Conservation (phyloP, 768 basidiomycete species). For the Dacryopinax spathularia region DNA sequence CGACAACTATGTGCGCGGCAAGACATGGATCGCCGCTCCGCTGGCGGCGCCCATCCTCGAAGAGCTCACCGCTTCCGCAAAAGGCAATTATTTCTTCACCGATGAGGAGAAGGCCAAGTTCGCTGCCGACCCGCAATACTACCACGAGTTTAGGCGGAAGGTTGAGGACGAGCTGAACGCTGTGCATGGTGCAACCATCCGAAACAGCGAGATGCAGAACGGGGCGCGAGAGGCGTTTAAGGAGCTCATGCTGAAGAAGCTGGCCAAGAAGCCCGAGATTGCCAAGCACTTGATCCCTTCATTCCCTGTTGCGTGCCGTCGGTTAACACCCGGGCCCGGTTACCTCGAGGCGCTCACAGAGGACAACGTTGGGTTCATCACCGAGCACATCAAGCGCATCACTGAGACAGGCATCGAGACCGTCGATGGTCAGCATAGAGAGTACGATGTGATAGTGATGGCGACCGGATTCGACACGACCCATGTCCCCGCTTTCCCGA, state of each 20-base stretch:
- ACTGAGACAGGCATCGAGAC: constrained; percentile 44
- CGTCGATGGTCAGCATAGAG: constrained; percentile 37
- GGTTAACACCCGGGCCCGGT: constrained; percentile 54
- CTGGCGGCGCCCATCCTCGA: constrained; percentile 4
- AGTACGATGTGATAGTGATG: constrained; percentile 47
- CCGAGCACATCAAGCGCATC: constrained; percentile 37
- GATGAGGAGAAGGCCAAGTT: constrained; percentile 39
- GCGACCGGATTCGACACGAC: constrained; percentile 49
- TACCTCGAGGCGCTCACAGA: constrained; percentile 51
- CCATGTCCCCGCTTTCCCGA: constrained; percentile 34
- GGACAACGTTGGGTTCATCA: constrained; percentile 47
- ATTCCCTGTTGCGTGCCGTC: constrained; percentile 44
- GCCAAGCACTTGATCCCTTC: constrained; percentile 44
- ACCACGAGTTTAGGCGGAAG: constrained; percentile 34
- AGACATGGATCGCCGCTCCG: constrained; percentile 28
- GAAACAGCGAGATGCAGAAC: constrained; percentile 28
- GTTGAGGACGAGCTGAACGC: constrained; percentile 39
- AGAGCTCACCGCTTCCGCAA: background rate
- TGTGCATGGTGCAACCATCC: constrained; percentile 31
- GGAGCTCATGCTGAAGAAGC: constrained; percentile 34
- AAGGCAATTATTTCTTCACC: constrained; percentile 27
- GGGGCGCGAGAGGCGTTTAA: constrained; percentile 27
- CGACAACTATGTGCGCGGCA: constrained; percentile 43
- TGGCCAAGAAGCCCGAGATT: constrained; percentile 47
- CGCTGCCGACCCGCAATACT: constrained; percentile 32